Base-by-base conservation (phyloP, 2,329 filamentous ascomycete genomes). In the Helminthosporium solani region DNA sequence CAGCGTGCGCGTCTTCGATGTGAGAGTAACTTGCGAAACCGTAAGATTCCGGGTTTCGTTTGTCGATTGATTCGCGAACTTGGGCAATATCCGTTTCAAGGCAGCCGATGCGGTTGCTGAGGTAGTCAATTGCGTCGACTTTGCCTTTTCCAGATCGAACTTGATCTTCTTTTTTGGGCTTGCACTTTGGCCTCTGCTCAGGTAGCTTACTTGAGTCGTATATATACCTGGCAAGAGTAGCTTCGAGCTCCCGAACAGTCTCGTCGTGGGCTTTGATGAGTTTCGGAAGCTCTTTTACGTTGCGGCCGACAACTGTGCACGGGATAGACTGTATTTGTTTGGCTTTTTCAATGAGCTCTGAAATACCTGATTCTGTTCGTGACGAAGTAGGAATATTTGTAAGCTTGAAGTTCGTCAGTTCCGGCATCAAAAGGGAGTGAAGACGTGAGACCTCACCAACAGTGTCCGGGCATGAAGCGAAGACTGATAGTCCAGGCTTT, bases 11-110 rank as follows among this genome's bases (percentile, higher is more conserved):
- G 62, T 95, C 88, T 50, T 84, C 79, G 45, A 97, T 95, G 42
- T 86, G 86, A 18, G 90, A 82, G 72, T 92, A 97, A 58, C 89
- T 96, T 11, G 91, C 91, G 64, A 99, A 97, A 0, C 94, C 94
- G 64, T 91, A 99, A 0, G 90, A 80, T 80, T 95, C 86, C 12
- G 90, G 85, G 64, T 91, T 90, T 35, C 91, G 84, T 68, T 86
- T 90, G 70, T 97, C 92, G n/a, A 97, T 84, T 3, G 83, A 84
- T 28, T 83, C 79, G 14, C 94, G 83, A 2, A 94, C 87, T 52
- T 94, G 84, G 61, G 87, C 89, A 70, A 99, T 90, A 58, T 92
- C 84, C 7, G 84, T 71, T 67, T 97, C 92, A 19, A 99, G 78
- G 41, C 85, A 79, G 51, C 83, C 83, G 61, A 97, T 95, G 14